Conservation (phyloP, 1,139 yeast species). For the Taiozyma sp. region DNA sequence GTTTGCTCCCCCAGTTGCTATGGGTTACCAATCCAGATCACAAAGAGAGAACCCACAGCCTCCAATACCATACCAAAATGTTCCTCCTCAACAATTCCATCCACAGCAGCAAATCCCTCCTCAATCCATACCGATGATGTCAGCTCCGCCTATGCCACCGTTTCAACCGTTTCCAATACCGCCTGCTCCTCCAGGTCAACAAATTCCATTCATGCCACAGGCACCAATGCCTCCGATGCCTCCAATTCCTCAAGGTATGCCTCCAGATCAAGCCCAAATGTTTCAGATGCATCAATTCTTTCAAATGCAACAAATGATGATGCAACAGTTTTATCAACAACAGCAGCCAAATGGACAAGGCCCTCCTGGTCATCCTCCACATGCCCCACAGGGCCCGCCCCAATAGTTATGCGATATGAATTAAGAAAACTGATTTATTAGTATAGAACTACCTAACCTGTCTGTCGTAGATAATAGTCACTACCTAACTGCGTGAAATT, state of each 20-base stretch:
- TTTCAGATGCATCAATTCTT: constrained; percentile 24
- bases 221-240: constrained; percentile 12
- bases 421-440: not conserved
- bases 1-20: constrained; percentile 2
- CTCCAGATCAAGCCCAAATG: constrained; percentile 9
- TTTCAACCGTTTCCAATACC: constrained; percentile 8
- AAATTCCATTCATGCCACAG: constrained; percentile 7
- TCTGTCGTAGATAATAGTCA: not conserved
- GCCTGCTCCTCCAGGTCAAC: constrained; percentile 1
- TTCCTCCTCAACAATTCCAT: constrained; percentile 11
- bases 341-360: constrained; percentile 11
- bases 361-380: constrained; percentile 3
- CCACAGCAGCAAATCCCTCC: constrained; percentile 12
- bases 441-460: not conserved
- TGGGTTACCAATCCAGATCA: constrained; percentile 18
- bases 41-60: constrained; percentile 18
- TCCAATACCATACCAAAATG: constrained; percentile 8
- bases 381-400: not conserved
- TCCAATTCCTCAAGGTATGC: constrained; percentile 4
- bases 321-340: constrained; percentile 25
- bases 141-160: not conserved
- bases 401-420: not conserved
- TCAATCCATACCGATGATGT: constrained; percentile 2
- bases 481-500: not conserved
- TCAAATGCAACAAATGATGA: constrained; percentile 28